Percentiles rank a stretch among this genome's conserved stretches.
These are phyloP conservation scores for Alternaria burnsii DNA, from an alignment of 2,329 filamentous ascomycete genomes.

Conservation along the genomic window DNA sequence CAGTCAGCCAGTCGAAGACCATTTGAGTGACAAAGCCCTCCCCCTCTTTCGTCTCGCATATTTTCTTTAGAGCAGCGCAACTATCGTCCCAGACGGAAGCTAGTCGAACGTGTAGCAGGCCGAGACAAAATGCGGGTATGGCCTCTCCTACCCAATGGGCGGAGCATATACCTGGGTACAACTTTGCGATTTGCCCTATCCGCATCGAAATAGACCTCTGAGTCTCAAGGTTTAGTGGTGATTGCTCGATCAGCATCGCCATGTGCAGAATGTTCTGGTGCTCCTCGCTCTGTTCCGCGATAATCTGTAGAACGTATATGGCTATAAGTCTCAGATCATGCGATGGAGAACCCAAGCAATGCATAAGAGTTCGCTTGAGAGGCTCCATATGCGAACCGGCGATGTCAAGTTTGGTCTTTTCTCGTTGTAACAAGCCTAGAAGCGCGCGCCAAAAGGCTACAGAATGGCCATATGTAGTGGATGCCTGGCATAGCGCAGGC, in stretches of 20 bases:
- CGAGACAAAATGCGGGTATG: slow-evolving; percentile 85
- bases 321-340: slow-evolving; percentile 77
- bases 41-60: slow-evolving; percentile 74
- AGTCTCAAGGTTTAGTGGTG: slow-evolving; percentile 77
- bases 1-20: slow-evolving; percentile 77
- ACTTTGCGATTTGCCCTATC: slow-evolving; percentile 75
- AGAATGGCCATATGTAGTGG: slow-evolving; percentile 69
- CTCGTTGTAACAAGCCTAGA: slow-evolving; percentile 69
- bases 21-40: slow-evolving; percentile 76
- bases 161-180: slow-evolving; percentile 68
- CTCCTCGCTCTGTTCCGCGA: slow-evolving; percentile 61
- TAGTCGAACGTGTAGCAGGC: slow-evolving; percentile 84
- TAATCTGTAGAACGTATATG: slow-evolving; percentile 72
- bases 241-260: slow-evolving; percentile 83
- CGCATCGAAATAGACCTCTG: slow-evolving; percentile 83
- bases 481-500: slow-evolving; percentile 70
- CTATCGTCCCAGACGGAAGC: slow-evolving; percentile 89
- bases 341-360: slow-evolving; percentile 78
- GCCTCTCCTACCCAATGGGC: slow-evolving; percentile 74
- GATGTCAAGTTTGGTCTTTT: slow-evolving; percentile 62
- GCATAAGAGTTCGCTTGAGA: slow-evolving; percentile 71
- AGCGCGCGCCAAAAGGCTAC: slow-evolving; percentile 45
- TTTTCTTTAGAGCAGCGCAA: slow-evolving; percentile 75
- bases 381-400: slow-evolving; percentile 66
- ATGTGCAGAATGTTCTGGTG: slow-evolving; percentile 63